Evolutionary conservation across 192 early-diverging fungal species (phyloP).

Genomic region (Pilaira anomala): DNA sequence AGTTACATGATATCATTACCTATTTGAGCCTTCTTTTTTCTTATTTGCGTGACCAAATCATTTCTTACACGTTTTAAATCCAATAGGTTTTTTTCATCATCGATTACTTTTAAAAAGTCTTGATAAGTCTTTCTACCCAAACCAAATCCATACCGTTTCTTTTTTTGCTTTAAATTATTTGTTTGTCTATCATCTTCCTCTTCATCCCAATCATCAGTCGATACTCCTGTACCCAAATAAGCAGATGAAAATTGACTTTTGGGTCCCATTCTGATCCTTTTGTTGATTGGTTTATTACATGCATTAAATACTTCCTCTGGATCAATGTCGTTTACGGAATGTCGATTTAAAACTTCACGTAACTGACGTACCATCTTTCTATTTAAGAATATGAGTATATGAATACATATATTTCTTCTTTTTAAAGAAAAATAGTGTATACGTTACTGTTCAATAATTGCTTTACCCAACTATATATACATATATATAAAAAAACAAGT

Average conservation of each 20-base stretch:
- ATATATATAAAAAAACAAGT: constrained; percentile 5
- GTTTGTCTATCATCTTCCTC: too few species aligned
- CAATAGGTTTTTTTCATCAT: constrained; percentile 55
- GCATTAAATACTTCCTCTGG: constrained; percentile 2
- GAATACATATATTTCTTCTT: constrained; percentile 5
- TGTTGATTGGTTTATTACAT: not conserved
- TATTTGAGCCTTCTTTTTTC: constrained; percentile 57
- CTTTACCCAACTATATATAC: constrained; percentile 50
- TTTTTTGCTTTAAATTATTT: not conserved
- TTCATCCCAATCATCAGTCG: not conserved
- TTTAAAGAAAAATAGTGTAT: too few species aligned
- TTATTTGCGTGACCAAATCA: constrained; percentile 70
- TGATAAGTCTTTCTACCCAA: constrained; percentile 55
- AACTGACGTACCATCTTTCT: constrained; percentile 71
- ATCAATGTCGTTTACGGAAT: constrained; percentile 48
- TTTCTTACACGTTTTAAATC: constrained; percentile 67
- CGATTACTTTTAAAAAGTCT: constrained; percentile 71
- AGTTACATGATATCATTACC: constrained; percentile 31
- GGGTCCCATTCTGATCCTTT: constrained; percentile 11
- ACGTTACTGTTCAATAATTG: constrained; percentile 50
- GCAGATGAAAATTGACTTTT: constrained; percentile 19
- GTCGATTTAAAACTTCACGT: constrained; percentile 63
- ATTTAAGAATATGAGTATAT: constrained; percentile 1
- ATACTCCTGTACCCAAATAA: constrained; percentile 4
- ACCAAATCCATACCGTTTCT: constrained; percentile 13